Percentiles rank a stretch among this genome's conserved stretches.
phyloP scores from a whole-genome alignment of 345 rosid species.

The Hibiscus mutabilis region DNA sequence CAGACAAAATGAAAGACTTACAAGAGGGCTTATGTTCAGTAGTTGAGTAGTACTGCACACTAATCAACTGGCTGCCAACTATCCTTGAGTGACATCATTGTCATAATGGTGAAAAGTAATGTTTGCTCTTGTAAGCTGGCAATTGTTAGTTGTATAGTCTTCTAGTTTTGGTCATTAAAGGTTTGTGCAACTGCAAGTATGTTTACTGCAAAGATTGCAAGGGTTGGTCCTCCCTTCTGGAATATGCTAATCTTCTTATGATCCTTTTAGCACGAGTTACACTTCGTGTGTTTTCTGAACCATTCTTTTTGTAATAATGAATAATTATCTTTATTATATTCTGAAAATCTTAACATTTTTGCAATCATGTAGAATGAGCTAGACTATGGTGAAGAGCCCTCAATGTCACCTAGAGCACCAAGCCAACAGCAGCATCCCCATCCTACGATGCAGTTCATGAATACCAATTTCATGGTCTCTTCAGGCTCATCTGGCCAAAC shows the following conservation, averaged over 20 bases:
- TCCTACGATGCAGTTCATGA: slow-evolving; percentile 34
- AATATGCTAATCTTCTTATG: neutral
- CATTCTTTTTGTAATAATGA: neutral
- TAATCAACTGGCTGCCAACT: neutral
- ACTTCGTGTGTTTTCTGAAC: neutral
- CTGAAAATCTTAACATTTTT: neutral
- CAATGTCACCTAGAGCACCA: slow-evolving; percentile 63
- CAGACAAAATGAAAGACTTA: neutral
- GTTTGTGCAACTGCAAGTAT: neutral
- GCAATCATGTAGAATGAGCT: slow-evolving; percentile 37
- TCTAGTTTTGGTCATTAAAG: neutral
- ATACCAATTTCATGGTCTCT: slow-evolving; percentile 36
- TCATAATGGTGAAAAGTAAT: neutral
- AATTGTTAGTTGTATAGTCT: neutral
- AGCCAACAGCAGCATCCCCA: slow-evolving; percentile 43
- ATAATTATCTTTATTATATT: neutral
- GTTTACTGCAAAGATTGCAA: neutral
- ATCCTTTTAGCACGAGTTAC: neutral
- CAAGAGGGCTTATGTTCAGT: neutral
- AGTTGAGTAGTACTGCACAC: neutral
- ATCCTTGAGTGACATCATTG: neutral
- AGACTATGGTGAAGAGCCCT: slow-evolving; percentile 47
- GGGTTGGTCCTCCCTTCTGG: neutral
- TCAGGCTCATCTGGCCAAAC: slow-evolving; percentile 54
- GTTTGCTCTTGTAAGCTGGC: neutral